Evolutionary conservation across 2,329 filamentous ascomycete species (phyloP).

Genomic region (Cladophialophora carrionii): DNA sequence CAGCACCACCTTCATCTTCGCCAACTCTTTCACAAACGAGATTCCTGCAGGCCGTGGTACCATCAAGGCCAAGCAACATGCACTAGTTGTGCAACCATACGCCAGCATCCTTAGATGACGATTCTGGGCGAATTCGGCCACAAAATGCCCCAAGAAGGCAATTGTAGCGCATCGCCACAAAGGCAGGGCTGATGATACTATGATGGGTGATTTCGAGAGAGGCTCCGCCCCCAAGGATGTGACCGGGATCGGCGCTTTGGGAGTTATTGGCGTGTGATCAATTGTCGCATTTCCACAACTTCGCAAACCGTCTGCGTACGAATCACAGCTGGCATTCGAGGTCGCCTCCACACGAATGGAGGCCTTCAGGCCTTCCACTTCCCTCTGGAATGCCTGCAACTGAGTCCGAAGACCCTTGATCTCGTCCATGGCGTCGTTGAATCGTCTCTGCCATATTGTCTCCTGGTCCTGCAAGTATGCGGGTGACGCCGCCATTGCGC

Average conservation of each 20-base stretch:
- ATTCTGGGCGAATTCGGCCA: constrained; percentile 17
- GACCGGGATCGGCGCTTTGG: not conserved
- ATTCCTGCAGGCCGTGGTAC: not conserved
- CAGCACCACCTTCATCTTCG: not conserved
- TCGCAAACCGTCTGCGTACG: not conserved
- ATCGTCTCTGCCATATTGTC: constrained; percentile 29
- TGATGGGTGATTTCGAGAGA: not conserved
- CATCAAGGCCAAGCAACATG: not conserved
- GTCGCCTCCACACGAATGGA: constrained; percentile 3
- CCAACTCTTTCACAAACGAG: not conserved
- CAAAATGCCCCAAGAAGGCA: constrained; percentile 7
- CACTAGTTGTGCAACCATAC: constrained; percentile 21
- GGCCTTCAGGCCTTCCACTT: constrained; percentile 13
- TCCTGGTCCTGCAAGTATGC: constrained; percentile 23
- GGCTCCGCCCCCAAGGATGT: not conserved
- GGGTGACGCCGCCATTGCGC: constrained; percentile 18
- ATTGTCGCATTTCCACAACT: not conserved
- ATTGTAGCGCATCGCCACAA: constrained; percentile 10
- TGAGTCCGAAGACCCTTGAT: constrained; percentile 30
- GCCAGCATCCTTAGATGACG: constrained; percentile 9
- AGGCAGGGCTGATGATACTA: not conserved
- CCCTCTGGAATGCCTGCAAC: constrained; percentile 24
- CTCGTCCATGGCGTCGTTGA: constrained; percentile 33
- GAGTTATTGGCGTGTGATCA: constrained; percentile 3
- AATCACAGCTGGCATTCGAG: not conserved